phyloP scores from a whole-genome alignment of 2,329 filamentous ascomycete species.

The Venturiaceae sp. region DNA sequence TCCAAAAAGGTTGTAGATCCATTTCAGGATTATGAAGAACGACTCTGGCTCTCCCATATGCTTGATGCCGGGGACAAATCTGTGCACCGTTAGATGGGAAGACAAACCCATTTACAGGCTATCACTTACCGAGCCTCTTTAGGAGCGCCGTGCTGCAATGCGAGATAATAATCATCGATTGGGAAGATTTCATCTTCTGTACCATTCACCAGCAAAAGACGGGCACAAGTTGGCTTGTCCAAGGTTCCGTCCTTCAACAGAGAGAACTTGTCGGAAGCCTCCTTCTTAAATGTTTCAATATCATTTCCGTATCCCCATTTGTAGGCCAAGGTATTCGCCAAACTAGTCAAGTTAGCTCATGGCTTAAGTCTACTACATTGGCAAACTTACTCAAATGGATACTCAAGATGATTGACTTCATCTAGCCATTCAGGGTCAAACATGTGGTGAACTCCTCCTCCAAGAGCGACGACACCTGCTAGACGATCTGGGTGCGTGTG shows the following conservation, averaged over 20 bases:
- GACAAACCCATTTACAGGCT: too few relatives aligned
- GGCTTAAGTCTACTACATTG: background rate
- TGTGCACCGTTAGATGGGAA: slow-evolving; percentile 4
- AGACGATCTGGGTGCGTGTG: slow-evolving; percentile 46
- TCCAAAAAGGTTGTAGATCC: slow-evolving; percentile 39
- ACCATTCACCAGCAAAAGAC: slow-evolving; percentile 47
- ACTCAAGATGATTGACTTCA: slow-evolving; percentile 46
- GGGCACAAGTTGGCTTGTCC: slow-evolving; percentile 36
- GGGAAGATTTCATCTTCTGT: slow-evolving; percentile 53
- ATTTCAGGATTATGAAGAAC: slow-evolving; percentile 37
- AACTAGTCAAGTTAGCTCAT: slow-evolving; percentile 12
- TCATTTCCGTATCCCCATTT: slow-evolving; percentile 34
- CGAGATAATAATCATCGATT: slow-evolving; percentile 49
- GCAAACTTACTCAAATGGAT: slow-evolving; percentile 42
- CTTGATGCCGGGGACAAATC: slow-evolving; percentile 32
- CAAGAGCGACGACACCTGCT: slow-evolving; percentile 42
- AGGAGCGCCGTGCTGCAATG: slow-evolving; percentile 40
- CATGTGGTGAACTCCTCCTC: slow-evolving; percentile 50
- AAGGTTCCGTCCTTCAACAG: slow-evolving; percentile 46
- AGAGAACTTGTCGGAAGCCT: slow-evolving; percentile 41
- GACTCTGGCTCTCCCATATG: slow-evolving; percentile 43
- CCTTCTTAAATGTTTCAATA: slow-evolving; percentile 33
- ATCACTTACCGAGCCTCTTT: slow-evolving; percentile 39
- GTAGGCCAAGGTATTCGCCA: slow-evolving; percentile 39
- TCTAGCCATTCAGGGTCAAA: slow-evolving; percentile 45